Evolutionary conservation across 2,329 filamentous ascomycete genomes (phyloP).

Genomic region (Neoscytalidium dimidiatum): DNA sequence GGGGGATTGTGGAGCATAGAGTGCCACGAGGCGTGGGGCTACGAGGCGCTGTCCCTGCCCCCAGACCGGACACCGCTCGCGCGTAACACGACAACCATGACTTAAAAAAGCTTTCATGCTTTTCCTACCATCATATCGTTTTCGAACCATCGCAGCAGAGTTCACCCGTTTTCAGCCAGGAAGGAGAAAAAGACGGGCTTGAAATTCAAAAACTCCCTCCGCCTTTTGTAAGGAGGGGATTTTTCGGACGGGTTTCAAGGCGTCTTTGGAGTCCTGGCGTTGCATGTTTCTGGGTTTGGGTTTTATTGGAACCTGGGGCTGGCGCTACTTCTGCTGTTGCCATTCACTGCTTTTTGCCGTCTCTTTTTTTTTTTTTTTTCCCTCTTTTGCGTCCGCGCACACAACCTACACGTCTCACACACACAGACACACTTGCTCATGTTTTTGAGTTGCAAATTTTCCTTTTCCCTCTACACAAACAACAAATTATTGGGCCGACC

Average conservation of each 20-base stretch:
- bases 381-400: background rate
- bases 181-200: conserved; percentile 13
- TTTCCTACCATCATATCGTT: conserved; percentile 14
- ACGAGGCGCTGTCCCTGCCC: conserved; percentile 18
- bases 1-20: conserved; percentile 18
- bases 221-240: background rate
- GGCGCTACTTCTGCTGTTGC: conserved; percentile 12
- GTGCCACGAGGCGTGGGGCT: conserved; percentile 17
- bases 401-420: background rate
- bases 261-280: conserved; percentile 15
- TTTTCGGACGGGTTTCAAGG: conserved; percentile 7
- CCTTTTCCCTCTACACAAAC: background rate
- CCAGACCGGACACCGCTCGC: conserved; percentile 10
- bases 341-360: conserved; percentile 15
- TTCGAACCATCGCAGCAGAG: conserved; percentile 17
- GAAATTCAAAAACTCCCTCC: conserved; percentile 10
- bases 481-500: conserved; percentile 5
- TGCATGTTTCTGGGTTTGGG: background rate
- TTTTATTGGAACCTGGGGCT: conserved; percentile 5
- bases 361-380: conserved; percentile 20
- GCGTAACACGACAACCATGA: conserved; percentile 14
- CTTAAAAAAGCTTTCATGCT: conserved; percentile 14
- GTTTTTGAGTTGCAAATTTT: background rate
- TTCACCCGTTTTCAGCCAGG: conserved; percentile 7
- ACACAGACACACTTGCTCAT: background rate